phyloP scores from a whole-genome alignment of 192 early-diverging fungal species.

The Mortierella claussenii region DNA sequence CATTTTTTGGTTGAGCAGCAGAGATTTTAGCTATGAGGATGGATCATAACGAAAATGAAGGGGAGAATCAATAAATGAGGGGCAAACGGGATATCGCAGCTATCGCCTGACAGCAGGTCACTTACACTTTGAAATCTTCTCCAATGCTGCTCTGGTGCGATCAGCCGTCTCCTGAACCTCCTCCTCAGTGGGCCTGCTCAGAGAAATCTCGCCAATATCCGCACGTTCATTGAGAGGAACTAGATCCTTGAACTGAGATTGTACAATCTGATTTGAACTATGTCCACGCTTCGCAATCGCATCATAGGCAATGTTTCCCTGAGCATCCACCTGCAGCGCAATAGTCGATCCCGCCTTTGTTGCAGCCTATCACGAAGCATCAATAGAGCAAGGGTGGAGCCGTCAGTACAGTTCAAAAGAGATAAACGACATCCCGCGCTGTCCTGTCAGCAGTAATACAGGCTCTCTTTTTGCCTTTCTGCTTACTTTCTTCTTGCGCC shows the following conservation, averaged over 20 bases:
- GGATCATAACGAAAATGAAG: not conserved
- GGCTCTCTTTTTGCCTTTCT: not conserved
- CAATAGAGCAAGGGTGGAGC: not conserved
- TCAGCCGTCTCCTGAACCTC: slow-evolving; percentile 84
- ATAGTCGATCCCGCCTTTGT: slow-evolving; percentile 70
- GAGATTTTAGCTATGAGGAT: slow-evolving; percentile 67
- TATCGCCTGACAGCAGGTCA: not conserved
- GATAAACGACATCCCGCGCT: no score
- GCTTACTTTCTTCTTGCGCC: slow-evolving; percentile 70
- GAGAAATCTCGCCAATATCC: slow-evolving; percentile 75
- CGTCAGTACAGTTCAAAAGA: not conserved
- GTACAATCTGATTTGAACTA: slow-evolving; percentile 75
- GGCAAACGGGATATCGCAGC: not conserved
- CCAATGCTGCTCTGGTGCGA: slow-evolving; percentile 88
- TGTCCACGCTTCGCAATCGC: slow-evolving; percentile 86
- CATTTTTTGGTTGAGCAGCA: slow-evolving; percentile 68
- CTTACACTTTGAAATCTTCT: slow-evolving; percentile 82
- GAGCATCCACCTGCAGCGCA: slow-evolving; percentile 88
- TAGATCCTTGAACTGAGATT: slow-evolving; percentile 86
- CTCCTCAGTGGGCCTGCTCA: slow-evolving; percentile 83
- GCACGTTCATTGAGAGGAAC: slow-evolving; percentile 74
- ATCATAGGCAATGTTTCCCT: slow-evolving; percentile 92
- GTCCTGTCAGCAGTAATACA: no score
- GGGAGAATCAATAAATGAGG: not conserved
- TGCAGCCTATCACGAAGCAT: slow-evolving; percentile 5